Evolutionary conservation across 2,329 filamentous ascomycete genomes (phyloP), one percentile per base, ranked within the genome.

Genomic region (Xylariaceae sp.): DNA sequence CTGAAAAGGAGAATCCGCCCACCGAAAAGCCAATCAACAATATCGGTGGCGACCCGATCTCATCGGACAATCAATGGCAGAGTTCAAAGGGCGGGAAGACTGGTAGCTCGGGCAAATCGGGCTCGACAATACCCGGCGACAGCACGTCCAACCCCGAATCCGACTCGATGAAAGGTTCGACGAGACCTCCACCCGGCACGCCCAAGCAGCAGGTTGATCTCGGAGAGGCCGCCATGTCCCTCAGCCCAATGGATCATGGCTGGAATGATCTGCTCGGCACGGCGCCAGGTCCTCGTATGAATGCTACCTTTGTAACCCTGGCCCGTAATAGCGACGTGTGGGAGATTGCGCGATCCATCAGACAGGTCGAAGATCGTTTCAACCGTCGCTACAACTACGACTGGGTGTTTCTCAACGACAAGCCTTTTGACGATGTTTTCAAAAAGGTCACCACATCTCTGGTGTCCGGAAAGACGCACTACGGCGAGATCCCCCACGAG

Each of bases 331-430:
- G 76, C 48, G 94, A 99, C 66, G 75, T 97, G 27, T 99, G 94
- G 94, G 94, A 99, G 44, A 96, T 99, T 66, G 89, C 90, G 54
- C 84, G 90, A 64, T 96, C 91, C 11, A 99, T 99, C 66, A 89
- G 94, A 49, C 89, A 96, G 66, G 85, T 99, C 49, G 94, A 99
- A 73, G 94, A 99, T 71, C 89, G 94, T 66, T 99, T 99, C 83
- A 99, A 99, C 75, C 83, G 85, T 64, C 88, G 92, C 63, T 97
- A 88, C 76, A 86, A 95, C 75, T 99, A 99, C 73, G 92, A 97
- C 68, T 99, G 95, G 95, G 92, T 99, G 46, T 99, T 99, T 75
- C 76, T 99, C 54, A 99, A 99, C 72, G 94, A 99, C 68, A 83
- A 91, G 68, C 89, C 90, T 1, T 99, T 99, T 65, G 88, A 96